A percentile compares a stretch with the other conserved stretches of the same genome.
phyloP scores from a whole-genome alignment of 1,284 basidiomycete species.

The Schizophyllum amplum region DNA sequence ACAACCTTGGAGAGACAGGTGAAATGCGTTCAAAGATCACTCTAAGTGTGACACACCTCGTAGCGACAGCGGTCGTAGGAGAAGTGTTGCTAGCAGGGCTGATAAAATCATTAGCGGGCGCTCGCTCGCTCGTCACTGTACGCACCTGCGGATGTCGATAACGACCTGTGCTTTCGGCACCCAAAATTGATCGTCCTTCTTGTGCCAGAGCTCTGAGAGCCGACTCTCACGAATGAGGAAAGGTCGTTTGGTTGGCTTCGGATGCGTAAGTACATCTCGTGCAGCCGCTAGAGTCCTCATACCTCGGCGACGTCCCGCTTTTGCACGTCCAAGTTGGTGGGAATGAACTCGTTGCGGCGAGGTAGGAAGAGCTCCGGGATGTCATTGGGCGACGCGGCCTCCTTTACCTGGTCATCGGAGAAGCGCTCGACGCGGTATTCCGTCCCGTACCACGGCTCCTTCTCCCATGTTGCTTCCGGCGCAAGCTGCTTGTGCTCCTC shows the following conservation, averaged over 20 bases:
- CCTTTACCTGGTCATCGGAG: slow-evolving; percentile 27
- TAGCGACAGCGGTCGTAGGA: slow-evolving; percentile 52
- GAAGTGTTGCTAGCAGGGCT: slow-evolving; percentile 51
- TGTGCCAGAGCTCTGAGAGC: slow-evolving; percentile 81
- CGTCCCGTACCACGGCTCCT: slow-evolving; percentile 85
- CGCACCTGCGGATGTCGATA: slow-evolving; percentile 64
- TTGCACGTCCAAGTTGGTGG: slow-evolving; percentile 78
- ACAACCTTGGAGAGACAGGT: slow-evolving; percentile 46
- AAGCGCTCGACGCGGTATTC: slow-evolving; percentile 68
- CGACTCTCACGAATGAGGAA: slow-evolving; percentile 67
- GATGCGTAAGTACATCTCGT: slow-evolving; percentile 4
- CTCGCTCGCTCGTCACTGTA: slow-evolving; percentile 1
- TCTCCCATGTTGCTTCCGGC: slow-evolving; percentile 46
- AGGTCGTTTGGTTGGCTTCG: slow-evolving; percentile 67
- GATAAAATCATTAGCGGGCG: slow-evolving; percentile 3
- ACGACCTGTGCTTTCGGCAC: slow-evolving; percentile 79
- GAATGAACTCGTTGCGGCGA: slow-evolving; percentile 83
- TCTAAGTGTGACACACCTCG: slow-evolving; percentile 37
- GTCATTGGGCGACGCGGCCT: slow-evolving; percentile 59
- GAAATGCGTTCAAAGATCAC: slow-evolving; percentile 1
- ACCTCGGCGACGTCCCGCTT: slow-evolving; percentile 63
- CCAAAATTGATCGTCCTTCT: slow-evolving; percentile 95
- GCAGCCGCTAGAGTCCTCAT: slow-evolving; percentile 8
- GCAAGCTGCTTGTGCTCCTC: slow-evolving; percentile 53
- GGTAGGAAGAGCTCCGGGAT: slow-evolving; percentile 74